Conservation (phyloP, 2,329 filamentous ascomycete genomes). For the Chalara sp. region DNA sequence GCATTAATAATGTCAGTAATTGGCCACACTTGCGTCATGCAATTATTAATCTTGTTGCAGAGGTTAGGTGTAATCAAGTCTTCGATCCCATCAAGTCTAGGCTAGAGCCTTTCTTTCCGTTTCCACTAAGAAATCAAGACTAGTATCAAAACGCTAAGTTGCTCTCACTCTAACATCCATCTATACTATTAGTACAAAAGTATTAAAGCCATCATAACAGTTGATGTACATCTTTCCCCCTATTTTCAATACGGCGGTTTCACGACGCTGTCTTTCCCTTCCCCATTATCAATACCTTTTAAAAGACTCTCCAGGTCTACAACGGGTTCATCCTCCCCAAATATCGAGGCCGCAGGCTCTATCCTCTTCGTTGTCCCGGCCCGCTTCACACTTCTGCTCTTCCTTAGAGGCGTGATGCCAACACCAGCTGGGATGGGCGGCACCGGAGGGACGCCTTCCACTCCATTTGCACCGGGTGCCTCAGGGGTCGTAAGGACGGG, state of each 20-base stretch:
- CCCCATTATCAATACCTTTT: slow-evolving; percentile 22
- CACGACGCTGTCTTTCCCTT: slow-evolving; percentile 16
- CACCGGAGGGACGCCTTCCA: slow-evolving; percentile 24
- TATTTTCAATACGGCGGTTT: slow-evolving; percentile 23
- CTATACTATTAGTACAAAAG: too few species aligned
- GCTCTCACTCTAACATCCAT: too few species aligned
- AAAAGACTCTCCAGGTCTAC: slow-evolving; percentile 24
- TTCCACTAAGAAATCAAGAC: too few species aligned
- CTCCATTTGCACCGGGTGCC: slow-evolving; percentile 1
- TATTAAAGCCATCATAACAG: too few species aligned
- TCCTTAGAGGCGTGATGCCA: slow-evolving; percentile 9
- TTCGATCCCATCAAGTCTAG: too few species aligned
- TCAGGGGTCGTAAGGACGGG: slow-evolving; percentile 12
- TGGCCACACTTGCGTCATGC: too few species aligned
- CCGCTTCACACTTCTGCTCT: slow-evolving; percentile 15
- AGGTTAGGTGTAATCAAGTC: too few species aligned
- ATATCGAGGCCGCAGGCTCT: not conserved
- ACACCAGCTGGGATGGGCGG: slow-evolving; percentile 23
- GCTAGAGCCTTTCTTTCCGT: too few species aligned
- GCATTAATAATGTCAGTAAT: too few species aligned
- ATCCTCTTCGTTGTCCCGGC: slow-evolving; percentile 12
- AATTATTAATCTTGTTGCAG: too few species aligned
- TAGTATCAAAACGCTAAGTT: too few species aligned
- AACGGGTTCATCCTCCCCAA: slow-evolving; percentile 11
- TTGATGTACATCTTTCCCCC: too few species aligned